Evolutionary conservation across 352 stramenopile species (phyloP).

Genomic region (Globisporangium cederbergense): DNA sequence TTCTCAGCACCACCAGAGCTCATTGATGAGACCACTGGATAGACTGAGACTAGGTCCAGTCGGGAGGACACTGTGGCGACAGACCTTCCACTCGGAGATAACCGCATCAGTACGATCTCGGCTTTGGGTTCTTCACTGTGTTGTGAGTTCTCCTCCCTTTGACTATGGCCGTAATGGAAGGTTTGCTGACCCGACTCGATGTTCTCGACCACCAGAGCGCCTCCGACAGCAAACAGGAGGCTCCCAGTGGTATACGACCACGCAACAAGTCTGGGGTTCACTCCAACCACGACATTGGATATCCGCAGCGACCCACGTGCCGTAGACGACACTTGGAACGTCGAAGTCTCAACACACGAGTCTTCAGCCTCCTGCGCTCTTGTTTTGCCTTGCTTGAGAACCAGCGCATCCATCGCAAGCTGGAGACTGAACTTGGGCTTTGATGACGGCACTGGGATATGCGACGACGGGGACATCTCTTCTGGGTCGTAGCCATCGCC

Average conservation of each 20-base stretch:
- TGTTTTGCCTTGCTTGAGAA: constrained; percentile 9
- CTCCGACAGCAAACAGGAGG: constrained; percentile 23
- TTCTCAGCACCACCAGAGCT: background rate
- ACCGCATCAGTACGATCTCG: constrained; percentile 27
- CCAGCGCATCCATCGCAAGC: constrained; percentile 36
- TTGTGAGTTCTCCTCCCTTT: background rate
- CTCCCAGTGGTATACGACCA: constrained; percentile 36
- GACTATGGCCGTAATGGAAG: constrained; percentile 18
- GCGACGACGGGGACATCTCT: constrained; percentile 18
- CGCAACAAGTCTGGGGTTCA: constrained; percentile 17
- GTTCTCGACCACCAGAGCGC: constrained; percentile 34
- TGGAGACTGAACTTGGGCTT: constrained; percentile 34
- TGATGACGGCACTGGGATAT: constrained; percentile 19
- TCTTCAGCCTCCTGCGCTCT: background rate
- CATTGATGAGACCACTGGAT: background rate
- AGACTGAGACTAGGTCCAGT: constrained; percentile 22
- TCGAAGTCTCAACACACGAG: background rate
- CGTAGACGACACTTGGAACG: constrained; percentile 7
- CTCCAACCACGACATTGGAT: constrained; percentile 7
- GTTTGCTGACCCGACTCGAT: constrained; percentile 25
- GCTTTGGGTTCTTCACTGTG: background rate
- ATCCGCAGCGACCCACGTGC: constrained; percentile 3
- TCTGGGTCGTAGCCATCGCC: constrained; percentile 3
- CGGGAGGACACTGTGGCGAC: constrained; percentile 25
- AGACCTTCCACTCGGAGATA: constrained; percentile 22